Percentiles rank a stretch among this genome's conserved stretches.
These are phyloP conservation scores for Austropuccinia psidii DNA, from an alignment of 1,284 basidiomycete species.

Conservation along the genomic window DNA sequence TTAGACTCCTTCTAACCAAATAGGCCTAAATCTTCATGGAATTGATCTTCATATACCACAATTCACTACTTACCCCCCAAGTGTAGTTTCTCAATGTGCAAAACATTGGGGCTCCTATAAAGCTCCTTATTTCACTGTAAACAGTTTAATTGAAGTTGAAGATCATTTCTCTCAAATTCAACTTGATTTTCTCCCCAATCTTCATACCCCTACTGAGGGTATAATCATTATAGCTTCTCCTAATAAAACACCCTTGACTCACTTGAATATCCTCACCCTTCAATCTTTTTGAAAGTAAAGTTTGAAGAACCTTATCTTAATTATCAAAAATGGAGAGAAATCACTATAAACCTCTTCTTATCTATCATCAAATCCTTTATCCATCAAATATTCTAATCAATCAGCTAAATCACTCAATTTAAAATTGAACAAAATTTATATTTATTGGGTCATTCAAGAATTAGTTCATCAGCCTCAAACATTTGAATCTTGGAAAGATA, in stretches of 20 bases:
- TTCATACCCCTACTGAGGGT: constrained; percentile 81
- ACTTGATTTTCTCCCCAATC: constrained; percentile 61
- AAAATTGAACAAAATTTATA: constrained; percentile 24
- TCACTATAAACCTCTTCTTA: constrained; percentile 59
- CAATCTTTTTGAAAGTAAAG: constrained; percentile 99
- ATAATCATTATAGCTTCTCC: too few relatives aligned
- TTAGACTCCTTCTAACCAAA: constrained; percentile 67
- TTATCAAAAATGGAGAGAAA: constrained; percentile 95
- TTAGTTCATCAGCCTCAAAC: constrained; percentile 5
- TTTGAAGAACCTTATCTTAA: constrained; percentile 98
- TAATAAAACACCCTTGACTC: constrained; percentile 38
- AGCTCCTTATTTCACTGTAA: constrained; percentile 59
- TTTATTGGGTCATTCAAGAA: constrained; percentile 20
- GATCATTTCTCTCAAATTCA: constrained; percentile 42
- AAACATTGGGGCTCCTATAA: constrained; percentile 83
- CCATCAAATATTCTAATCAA: not conserved
- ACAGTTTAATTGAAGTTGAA: constrained; percentile 63
- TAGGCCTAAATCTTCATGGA: constrained; percentile 89
- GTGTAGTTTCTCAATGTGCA: constrained; percentile 70
- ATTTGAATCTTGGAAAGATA: constrained; percentile 19
- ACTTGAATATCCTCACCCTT: constrained; percentile 27
- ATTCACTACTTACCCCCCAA: constrained; percentile 67
- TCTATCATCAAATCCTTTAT: too few relatives aligned
- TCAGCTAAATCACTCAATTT: constrained; percentile 1
- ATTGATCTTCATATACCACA: constrained; percentile 66